Evolutionary conservation across 1,139 yeast genomes (phyloP).

Genomic region (Candida tropicalis): DNA sequence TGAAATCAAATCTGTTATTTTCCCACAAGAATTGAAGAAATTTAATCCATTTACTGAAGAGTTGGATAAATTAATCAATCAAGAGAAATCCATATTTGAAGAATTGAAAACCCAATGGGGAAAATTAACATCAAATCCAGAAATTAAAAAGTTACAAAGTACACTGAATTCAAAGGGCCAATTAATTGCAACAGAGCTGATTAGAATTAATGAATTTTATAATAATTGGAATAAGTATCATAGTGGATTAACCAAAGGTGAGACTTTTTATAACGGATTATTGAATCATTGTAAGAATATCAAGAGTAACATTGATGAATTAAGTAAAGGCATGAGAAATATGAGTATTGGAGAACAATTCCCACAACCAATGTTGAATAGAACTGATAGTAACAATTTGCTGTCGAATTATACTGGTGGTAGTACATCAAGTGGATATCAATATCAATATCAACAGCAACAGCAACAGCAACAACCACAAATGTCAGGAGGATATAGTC

Average conservation of each 20-base stretch:
- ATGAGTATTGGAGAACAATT: conserved; percentile 6
- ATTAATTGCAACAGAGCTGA: conserved; percentile 29
- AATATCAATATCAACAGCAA: neutral
- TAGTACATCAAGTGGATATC: neutral
- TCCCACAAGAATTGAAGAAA: conserved; percentile 75
- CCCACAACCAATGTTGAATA: conserved; percentile 9
- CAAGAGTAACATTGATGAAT: conserved; percentile 5
- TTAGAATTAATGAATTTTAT: conserved; percentile 50
- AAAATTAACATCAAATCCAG: conserved; percentile 49
- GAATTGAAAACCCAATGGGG: conserved; percentile 64
- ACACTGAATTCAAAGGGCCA: conserved; percentile 34
- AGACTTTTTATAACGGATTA: conserved; percentile 62
- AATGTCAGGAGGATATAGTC: neutral
- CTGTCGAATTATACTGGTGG: conserved; percentile 6
- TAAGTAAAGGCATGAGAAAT: conserved; percentile 5
- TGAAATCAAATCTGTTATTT: conserved; percentile 61
- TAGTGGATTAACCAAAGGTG: conserved; percentile 63
- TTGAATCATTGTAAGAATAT: conserved; percentile 25
- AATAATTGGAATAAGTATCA: conserved; percentile 62
- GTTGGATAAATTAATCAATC: conserved; percentile 65
- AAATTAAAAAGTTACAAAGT: conserved; percentile 40
- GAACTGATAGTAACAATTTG: conserved; percentile 2
- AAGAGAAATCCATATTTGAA: conserved; percentile 59
- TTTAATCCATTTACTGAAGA: conserved; percentile 71
- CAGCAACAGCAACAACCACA: conserved; percentile 1